A percentile compares a stretch with the other conserved stretches of the same genome.
Conservation (phyloP, 179 eudicot species). For the Spinacia oleracea region DNA sequence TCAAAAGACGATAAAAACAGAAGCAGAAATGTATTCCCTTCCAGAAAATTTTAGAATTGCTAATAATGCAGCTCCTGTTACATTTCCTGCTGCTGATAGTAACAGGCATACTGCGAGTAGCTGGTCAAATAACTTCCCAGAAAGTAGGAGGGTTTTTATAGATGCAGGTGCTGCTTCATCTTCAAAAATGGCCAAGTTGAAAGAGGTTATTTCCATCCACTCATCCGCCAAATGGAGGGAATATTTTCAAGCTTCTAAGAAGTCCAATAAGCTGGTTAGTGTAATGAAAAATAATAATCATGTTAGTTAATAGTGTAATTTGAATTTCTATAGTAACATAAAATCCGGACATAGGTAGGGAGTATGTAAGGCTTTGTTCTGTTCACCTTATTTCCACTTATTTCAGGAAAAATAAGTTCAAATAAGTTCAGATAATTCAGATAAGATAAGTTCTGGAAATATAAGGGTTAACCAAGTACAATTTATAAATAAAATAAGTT, state of each 20-base stretch:
- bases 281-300: no score
- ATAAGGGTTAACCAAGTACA: no score
- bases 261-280: constrained; percentile 27
- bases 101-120: background rate
- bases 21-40: background rate
- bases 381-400: no score
- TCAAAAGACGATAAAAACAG: background rate
- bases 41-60: background rate
- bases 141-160: background rate
- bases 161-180: background rate
- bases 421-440: no score
- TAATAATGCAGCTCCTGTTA: background rate
- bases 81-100: background rate
- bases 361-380: no score
- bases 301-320: background rate
- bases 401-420: no score
- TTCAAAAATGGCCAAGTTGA: background rate
- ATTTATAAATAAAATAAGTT: no score
- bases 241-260: constrained; percentile 20
- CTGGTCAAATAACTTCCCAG: background rate
- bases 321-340: background rate
- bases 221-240: constrained; percentile 19
- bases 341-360: no score
- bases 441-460: no score
- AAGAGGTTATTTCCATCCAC: constrained; percentile 17